These are phyloP conservation scores for Gossypium mustelinum DNA, from an alignment of 345 rosid genomes.

Conservation along the genomic window DNA sequence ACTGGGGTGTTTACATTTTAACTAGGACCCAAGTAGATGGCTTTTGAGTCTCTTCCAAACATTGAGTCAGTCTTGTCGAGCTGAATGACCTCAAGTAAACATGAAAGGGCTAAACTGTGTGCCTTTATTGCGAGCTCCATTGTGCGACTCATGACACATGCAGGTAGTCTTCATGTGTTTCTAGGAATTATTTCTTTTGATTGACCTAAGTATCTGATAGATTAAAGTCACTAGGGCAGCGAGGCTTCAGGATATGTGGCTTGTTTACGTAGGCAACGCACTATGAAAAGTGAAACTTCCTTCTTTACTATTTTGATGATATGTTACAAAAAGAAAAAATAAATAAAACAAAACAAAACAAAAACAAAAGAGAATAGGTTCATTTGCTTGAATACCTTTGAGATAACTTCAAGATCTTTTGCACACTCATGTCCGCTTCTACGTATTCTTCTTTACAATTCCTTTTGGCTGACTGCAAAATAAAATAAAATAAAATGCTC, in stretches of 20 bases:
- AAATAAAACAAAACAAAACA: not conserved
- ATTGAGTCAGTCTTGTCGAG: too few species aligned
- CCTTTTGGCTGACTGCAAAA: conserved; percentile 25
- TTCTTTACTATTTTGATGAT: too few species aligned
- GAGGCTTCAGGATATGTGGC: conserved; percentile 29
- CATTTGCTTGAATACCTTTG: conserved; percentile 17
- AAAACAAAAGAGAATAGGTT: not conserved
- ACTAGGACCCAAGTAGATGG: too few species aligned
- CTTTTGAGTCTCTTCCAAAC: too few species aligned
- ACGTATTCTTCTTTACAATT: conserved; percentile 30
- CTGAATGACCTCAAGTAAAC: too few species aligned
- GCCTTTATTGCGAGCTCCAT: too few species aligned
- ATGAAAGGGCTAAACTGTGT: too few species aligned
- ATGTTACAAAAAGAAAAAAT: too few species aligned
- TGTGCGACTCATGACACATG: not conserved
- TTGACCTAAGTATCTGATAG: too few species aligned
- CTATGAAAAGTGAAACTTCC: conserved; percentile 5
- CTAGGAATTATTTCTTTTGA: conserved; percentile 1
- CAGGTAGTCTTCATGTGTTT: not conserved
- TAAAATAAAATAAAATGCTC: not conserved
- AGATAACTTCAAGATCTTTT: conserved; percentile 26
- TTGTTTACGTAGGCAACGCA: conserved; percentile 2
- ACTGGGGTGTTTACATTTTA: too few species aligned
- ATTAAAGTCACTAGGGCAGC: not conserved
- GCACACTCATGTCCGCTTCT: conserved; percentile 14